Percentiles rank a stretch among this genome's conserved stretches.
These are phyloP conservation scores for Apiotrichum porosum DNA, from an alignment of 1,284 basidiomycete genomes.

Conservation along the genomic window DNA sequence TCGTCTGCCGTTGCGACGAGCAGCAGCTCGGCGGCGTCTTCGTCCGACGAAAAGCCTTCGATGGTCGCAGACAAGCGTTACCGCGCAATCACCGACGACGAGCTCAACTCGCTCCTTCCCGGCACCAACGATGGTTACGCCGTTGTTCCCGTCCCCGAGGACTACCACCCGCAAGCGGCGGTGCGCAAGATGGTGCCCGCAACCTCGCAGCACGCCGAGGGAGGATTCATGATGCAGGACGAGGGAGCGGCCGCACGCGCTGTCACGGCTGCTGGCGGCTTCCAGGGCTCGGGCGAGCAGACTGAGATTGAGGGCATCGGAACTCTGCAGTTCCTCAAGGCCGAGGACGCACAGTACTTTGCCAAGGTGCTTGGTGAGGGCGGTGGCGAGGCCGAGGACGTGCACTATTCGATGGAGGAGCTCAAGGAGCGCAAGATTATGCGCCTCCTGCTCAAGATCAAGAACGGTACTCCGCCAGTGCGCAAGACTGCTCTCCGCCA, in stretches of 20 bases:
- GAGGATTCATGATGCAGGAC: constrained; percentile 93
- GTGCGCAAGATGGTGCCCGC: constrained; percentile 51
- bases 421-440: constrained; percentile 99
- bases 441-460: constrained; percentile 98
- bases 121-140: constrained; percentile 69
- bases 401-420: constrained; percentile 81
- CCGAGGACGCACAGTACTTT: constrained; percentile 97
- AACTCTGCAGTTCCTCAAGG: constrained; percentile 94
- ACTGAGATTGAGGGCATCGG: constrained; percentile 98
- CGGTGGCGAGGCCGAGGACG: constrained; percentile 81
- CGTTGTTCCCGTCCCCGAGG: constrained; percentile 88
- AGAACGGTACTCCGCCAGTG: constrained; percentile 98
- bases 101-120: constrained; percentile 87
- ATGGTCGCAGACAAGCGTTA: constrained; percentile 96
- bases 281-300: constrained; percentile 79
- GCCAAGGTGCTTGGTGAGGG: constrained; percentile 86
- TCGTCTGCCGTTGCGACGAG: background rate
- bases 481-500: constrained; percentile 95
- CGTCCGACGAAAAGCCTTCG: constrained; percentile 52
- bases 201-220: constrained; percentile 56
- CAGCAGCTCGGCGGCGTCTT: constrained; percentile 23
- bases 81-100: constrained; percentile 89
- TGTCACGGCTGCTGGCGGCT: constrained; percentile 80
- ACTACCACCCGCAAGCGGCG: constrained; percentile 71
- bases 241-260: constrained; percentile 80